Percentiles rank a stretch among this genome's conserved stretches.
Conservation (phyloP, 1,284 basidiomycete genomes). For the Irpex lacteus region DNA sequence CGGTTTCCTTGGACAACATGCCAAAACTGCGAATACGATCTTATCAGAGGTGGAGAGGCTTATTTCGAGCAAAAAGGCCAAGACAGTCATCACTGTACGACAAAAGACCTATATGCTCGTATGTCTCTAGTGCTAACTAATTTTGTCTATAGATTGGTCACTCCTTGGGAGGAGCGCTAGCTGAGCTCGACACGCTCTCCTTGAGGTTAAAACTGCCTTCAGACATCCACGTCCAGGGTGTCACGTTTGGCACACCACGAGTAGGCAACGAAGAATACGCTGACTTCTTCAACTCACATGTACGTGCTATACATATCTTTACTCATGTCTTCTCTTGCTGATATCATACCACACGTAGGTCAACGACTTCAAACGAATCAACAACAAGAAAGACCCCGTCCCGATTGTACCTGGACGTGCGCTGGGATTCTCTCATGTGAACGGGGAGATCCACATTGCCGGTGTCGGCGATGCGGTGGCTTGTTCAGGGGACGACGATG, state of each 20-base stretch:
- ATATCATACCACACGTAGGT: slow-evolving; percentile 25
- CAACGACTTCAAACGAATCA: slow-evolving; percentile 39
- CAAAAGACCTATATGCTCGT: neutral
- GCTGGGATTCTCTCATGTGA: slow-evolving; percentile 28
- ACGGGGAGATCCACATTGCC: slow-evolving; percentile 29
- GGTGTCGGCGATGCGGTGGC: slow-evolving; percentile 10
- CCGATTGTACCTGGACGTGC: slow-evolving; percentile 30
- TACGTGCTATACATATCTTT: too few relatives aligned
- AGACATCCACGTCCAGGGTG: slow-evolving; percentile 37
- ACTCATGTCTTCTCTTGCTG: too few relatives aligned
- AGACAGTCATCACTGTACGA: slow-evolving; percentile 35
- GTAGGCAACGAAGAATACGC: slow-evolving; percentile 42
- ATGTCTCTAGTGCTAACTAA: too few relatives aligned
- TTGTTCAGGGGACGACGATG: slow-evolving; percentile 22
- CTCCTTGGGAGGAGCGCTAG: slow-evolving; percentile 57
- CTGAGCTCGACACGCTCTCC: slow-evolving; percentile 51
- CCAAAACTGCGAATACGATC: slow-evolving; percentile 34
- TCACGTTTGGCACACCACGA: slow-evolving; percentile 26
- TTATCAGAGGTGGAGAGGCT: slow-evolving; percentile 38
- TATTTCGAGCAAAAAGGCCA: slow-evolving; percentile 30
- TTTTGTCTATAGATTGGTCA: slow-evolving; percentile 41
- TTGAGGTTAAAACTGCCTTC: slow-evolving; percentile 45
- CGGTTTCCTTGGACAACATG: slow-evolving; percentile 42
- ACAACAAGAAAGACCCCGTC: slow-evolving; percentile 28
- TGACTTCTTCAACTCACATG: slow-evolving; percentile 38